phyloP scores from a whole-genome alignment of 441 rosid species.

The Macaranga tanarius region DNA sequence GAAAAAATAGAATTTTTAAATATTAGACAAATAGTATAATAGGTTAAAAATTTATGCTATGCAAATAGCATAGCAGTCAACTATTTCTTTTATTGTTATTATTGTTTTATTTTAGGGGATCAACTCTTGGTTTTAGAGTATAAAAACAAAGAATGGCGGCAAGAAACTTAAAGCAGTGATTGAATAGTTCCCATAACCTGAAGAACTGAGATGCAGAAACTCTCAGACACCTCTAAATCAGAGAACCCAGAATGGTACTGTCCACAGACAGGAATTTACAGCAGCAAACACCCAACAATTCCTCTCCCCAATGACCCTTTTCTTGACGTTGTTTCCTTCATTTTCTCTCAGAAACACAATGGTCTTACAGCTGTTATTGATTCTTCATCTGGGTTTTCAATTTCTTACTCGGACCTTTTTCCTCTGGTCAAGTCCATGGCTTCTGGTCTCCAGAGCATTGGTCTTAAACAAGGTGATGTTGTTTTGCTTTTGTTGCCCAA shows the following conservation, averaged over 20 bases:
- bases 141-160: neutral
- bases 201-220: conserved; percentile 6
- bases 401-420: conserved; percentile 51
- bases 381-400: conserved; percentile 53
- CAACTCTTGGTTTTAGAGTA: no score
- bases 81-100: no score
- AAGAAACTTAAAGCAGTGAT: neutral
- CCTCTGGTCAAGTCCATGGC: conserved; percentile 52
- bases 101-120: no score
- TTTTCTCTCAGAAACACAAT: conserved; percentile 54
- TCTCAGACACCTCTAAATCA: conserved; percentile 5
- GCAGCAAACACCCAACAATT: conserved; percentile 47
- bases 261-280: conserved; percentile 61
- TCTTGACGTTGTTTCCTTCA: conserved; percentile 61
- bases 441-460: conserved; percentile 49
- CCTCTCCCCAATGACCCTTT: conserved; percentile 50
- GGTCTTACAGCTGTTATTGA: conserved; percentile 57
- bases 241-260: conserved; percentile 48
- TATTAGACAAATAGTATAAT: no score
- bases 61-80: no score
- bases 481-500: conserved; percentile 71
- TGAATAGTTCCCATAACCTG: neutral
- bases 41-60: no score
- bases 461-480: conserved; percentile 60
- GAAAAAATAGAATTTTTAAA: no score